Conservation (phyloP, 768 basidiomycete species). For the Leccinum boreale region DNA sequence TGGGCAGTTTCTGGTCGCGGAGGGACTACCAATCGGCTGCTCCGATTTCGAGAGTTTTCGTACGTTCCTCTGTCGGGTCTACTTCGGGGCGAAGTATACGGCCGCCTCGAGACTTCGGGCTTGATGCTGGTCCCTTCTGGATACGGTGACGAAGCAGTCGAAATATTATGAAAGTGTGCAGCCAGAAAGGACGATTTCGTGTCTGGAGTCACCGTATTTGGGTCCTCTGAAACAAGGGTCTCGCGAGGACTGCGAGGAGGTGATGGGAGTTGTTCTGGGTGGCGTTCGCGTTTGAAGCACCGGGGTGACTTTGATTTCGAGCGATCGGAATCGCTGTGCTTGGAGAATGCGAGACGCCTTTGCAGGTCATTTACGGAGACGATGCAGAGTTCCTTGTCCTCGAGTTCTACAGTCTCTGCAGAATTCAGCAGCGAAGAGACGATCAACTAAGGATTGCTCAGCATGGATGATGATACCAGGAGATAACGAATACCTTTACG, state of each 20-base stretch:
- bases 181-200: slow-evolving; percentile 4
- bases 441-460: slow-evolving; percentile 39
- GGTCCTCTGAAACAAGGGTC: slow-evolving; percentile 6
- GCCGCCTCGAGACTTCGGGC: slow-evolving; percentile 43
- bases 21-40: slow-evolving; percentile 13
- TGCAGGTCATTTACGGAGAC: slow-evolving; percentile 71
- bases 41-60: slow-evolving; percentile 14
- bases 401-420: slow-evolving; percentile 65
- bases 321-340: slow-evolving; percentile 48
- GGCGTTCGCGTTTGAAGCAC: slow-evolving; percentile 35
- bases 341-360: slow-evolving; percentile 59
- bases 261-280: slow-evolving; percentile 34
- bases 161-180: slow-evolving; percentile 26
- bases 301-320: slow-evolving; percentile 60
- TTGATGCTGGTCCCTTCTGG: slow-evolving; percentile 25
- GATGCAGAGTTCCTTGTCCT: slow-evolving; percentile 61
- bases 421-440: slow-evolving; percentile 44
- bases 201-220: slow-evolving; percentile 4
- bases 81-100: slow-evolving; percentile 70
- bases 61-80: slow-evolving; percentile 19
- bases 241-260: slow-evolving; percentile 36
- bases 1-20: slow-evolving; percentile 29
- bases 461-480: slow-evolving; percentile 5
- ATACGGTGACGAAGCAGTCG: slow-evolving; percentile 31
- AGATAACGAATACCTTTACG: slow-evolving; percentile 52